Evolutionary conservation across 78 protist genomes (phyloP), one percentile per base, ranked within the genome.

Genomic region (Emiliania huxleyi): DNA sequence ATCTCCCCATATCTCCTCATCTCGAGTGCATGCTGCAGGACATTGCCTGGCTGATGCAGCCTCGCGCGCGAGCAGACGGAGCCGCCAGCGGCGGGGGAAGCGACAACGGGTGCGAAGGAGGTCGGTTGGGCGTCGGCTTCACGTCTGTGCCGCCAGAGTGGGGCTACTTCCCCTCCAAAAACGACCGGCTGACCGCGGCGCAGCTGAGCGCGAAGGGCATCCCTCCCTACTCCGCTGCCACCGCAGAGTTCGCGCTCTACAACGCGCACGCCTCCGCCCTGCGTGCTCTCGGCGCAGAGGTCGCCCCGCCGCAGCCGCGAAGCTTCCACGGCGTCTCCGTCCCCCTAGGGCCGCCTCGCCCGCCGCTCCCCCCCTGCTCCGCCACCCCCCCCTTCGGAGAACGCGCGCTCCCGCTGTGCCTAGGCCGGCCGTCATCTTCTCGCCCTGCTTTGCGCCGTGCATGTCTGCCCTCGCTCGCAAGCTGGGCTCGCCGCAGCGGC

Each of bases 41-140:
- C n/a, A n/a, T n/a, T n/a, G n/a, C n/a, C n/a, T n/a, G n/a, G n/a
- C n/a, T n/a, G n/a, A n/a, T n/a, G n/a, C n/a, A n/a, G n/a, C n/a
- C n/a, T n/a, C n/a, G n/a, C n/a, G n/a, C n/a, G n/a, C n/a, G n/a
- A n/a, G n/a, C n/a, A n/a, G n/a, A n/a, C n/a, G n/a, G n/a, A n/a
- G n/a, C n/a, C n/a, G n/a, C n/a, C n/a, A n/a, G n/a, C n/a, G n/a
- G n/a, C n/a, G n/a, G n/a, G n/a, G n/a, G n/a, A n/a, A n/a, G n/a
- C n/a, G n/a, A n/a, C n/a, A n/a, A n/a, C n/a, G n/a, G n/a, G n/a
- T n/a, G n/a, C n/a, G n/a, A n/a, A n/a, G n/a, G n/a, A n/a, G n/a
- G n/a, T n/a, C n/a, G n/a, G n/a, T n/a, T n/a, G n/a, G n/a, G 29
- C 46, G 87, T 90, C 38, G 92, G 92, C 11, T 87, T 52, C 94